phyloP scores from a whole-genome alignment of 2,329 filamentous ascomycete species.

The Drechslerella stenobrocha region DNA sequence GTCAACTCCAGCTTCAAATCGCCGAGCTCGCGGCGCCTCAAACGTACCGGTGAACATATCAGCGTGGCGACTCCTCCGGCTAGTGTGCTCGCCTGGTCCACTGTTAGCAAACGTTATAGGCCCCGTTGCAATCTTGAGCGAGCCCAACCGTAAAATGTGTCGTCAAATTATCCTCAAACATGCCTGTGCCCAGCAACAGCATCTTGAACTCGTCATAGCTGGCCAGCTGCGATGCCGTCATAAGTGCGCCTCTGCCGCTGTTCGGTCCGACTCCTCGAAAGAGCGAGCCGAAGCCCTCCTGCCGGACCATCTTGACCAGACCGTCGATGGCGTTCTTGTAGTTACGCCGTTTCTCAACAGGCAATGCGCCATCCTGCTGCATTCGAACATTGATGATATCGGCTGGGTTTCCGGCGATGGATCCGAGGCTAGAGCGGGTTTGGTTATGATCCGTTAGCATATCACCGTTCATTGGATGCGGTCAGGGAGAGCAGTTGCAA shows the following conservation, averaged over 20 bases:
- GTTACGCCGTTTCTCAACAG: constrained; percentile 69
- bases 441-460: not conserved
- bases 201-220: constrained; percentile 83
- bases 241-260: constrained; percentile 76
- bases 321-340: constrained; percentile 90
- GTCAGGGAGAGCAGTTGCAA: too few relatives aligned
- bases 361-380: constrained; percentile 72
- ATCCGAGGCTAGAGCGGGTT: constrained; percentile 66
- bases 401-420: constrained; percentile 87
- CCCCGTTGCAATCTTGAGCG: too few relatives aligned
- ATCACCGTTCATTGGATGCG: not conserved
- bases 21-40: not conserved
- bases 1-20: not conserved
- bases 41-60: constrained; percentile 69
- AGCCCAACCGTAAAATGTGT: constrained; percentile 80
- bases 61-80: constrained; percentile 78
- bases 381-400: constrained; percentile 98
- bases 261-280: constrained; percentile 88
- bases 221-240: constrained; percentile 82
- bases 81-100: constrained; percentile 27
- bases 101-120: constrained; percentile 1
- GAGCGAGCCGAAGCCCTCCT: constrained; percentile 74
- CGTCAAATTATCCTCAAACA: constrained; percentile 69
- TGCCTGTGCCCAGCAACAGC: constrained; percentile 67
- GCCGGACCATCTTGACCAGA: constrained; percentile 65